Base-by-base conservation (phyloP, 2,329 filamentous ascomycete species). In the Xylariaceae sp. region DNA sequence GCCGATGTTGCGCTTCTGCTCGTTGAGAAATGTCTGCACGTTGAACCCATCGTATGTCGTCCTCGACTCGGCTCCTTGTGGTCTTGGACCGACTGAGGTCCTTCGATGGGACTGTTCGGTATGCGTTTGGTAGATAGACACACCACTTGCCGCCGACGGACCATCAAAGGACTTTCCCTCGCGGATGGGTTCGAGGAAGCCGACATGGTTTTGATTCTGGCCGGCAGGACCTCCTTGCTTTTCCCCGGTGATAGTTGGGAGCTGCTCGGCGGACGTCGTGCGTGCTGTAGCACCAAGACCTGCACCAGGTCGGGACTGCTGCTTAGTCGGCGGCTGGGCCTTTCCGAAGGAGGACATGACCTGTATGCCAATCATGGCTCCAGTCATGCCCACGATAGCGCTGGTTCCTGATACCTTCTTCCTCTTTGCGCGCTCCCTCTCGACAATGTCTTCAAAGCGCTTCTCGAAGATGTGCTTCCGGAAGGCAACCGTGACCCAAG, bases 391-490 rank as follows among this genome's bases (percentile, higher is more conserved):
- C 17, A 54, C 51, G 15, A 49, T 39, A 19, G 53, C 41, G 29
- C 53, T 51, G 33, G 54, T 53, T 4, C 46, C 42, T 12, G 51
- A 47, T 38, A 51, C 44, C 29, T 42, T 52, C 43, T 51, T 55
- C 36, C 54, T 42, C 47, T 54, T 57, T 39, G 65, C 62, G 22
- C 61, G 58, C 44, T 69, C 62, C 35, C 61, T 58, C 49, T 68
- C 59, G 2, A 73, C 72, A 42, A 84, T 69, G 33, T 69, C 63
- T 41, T 73, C 64, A 45, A 86, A 80, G 16, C 77, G 74, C 43
- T 66, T 69, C 59, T 85, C 76, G 49, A 87, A 87, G 9, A 77
- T 78, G 43, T 69, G 66, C 52, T 74, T 78, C 30, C 83, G 69
- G 7, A 81, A 72, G 35, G 74, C 62, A 3, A 87, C 73, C 3